Percentiles rank a stretch among this genome's conserved stretches.
These are phyloP conservation scores for Coemansia asiatica DNA, from an alignment of 192 early-diverging fungal species.

Conservation along the genomic window DNA sequence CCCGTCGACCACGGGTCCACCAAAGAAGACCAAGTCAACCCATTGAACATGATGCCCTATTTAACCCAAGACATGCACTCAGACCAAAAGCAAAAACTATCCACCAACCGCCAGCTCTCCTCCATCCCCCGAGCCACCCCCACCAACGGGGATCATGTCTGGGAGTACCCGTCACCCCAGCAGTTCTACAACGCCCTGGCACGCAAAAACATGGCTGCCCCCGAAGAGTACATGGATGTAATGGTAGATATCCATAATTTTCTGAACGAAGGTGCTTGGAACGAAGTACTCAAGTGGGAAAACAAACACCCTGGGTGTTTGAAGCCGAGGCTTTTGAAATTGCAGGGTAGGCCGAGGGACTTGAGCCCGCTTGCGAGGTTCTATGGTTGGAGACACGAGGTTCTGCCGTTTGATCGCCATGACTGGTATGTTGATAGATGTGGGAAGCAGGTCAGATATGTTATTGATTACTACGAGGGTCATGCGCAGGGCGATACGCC, in stretches of 20 bases:
- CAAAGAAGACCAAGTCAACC: slow-evolving; percentile 58
- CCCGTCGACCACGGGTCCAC: slow-evolving; percentile 57
- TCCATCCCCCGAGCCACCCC: slow-evolving; percentile 60
- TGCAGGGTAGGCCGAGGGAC: slow-evolving; percentile 83
- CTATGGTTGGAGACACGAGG: slow-evolving; percentile 59
- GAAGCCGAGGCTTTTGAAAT: slow-evolving; percentile 69
- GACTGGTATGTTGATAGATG: slow-evolving; percentile 95
- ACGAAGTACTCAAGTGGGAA: slow-evolving; percentile 95
- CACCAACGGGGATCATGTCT: slow-evolving; percentile 46
- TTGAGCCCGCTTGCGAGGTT: slow-evolving; percentile 70
- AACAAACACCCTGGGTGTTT: slow-evolving; percentile 46
- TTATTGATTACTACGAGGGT: slow-evolving; percentile 95
- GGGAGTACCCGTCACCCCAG: slow-evolving; percentile 91
- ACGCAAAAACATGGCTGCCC: slow-evolving; percentile 84
- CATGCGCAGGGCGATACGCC: slow-evolving; percentile 71
- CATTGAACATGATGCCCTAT: slow-evolving; percentile 89
- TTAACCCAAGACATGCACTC: slow-evolving; percentile 66
- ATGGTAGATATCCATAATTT: slow-evolving; percentile 99
- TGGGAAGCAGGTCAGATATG: slow-evolving; percentile 87
- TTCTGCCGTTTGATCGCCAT: slow-evolving; percentile 93
- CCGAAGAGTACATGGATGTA: slow-evolving; percentile 76
- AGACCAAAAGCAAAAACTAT: slow-evolving; percentile 69
- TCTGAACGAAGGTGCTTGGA: slow-evolving; percentile 94
- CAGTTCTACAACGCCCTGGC: slow-evolving; percentile 86
- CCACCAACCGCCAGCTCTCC: slow-evolving; percentile 78